phyloP scores from a whole-genome alignment of 768 basidiomycete genomes.

The Megacollybia marginata region DNA sequence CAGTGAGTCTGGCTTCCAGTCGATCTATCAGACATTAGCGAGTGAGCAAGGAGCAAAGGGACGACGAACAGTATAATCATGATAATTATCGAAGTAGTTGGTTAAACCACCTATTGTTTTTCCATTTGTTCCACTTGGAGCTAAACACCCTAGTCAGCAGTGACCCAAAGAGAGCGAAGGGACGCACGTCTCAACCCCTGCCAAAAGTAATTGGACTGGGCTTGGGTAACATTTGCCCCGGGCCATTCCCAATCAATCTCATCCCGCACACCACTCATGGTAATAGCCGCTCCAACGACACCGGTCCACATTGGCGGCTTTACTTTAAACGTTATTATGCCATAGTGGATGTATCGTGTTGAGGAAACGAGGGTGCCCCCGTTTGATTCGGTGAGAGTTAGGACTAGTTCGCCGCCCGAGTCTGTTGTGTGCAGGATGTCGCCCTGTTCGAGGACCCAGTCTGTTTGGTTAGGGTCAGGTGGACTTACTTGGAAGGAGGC shows the following conservation, averaged over 20 bases:
- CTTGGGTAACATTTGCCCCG: slow-evolving; percentile 51
- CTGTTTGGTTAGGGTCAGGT: too few relatives aligned
- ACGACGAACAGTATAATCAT: slow-evolving; percentile 62
- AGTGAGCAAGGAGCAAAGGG: neutral
- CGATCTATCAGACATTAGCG: slow-evolving; percentile 39
- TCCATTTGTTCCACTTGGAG: slow-evolving; percentile 36
- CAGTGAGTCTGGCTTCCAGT: slow-evolving; percentile 69
- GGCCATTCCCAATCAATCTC: slow-evolving; percentile 89
- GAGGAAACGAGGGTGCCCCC: slow-evolving; percentile 78
- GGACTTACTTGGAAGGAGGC: too few relatives aligned
- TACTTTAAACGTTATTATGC: slow-evolving; percentile 59
- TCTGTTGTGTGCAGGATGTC: slow-evolving; percentile 56
- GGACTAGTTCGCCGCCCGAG: slow-evolving; percentile 55
- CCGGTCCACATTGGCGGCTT: slow-evolving; percentile 77
- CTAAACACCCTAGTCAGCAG: neutral
- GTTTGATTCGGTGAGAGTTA: slow-evolving; percentile 61
- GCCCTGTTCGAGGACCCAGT: slow-evolving; percentile 68
- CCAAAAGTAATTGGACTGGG: slow-evolving; percentile 80
- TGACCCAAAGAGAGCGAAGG: neutral
- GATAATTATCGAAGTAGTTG: slow-evolving; percentile 66
- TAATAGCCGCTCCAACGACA: slow-evolving; percentile 76
- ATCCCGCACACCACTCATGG: slow-evolving; percentile 78
- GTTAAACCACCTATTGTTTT: slow-evolving; percentile 35
- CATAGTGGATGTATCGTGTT: slow-evolving; percentile 79
- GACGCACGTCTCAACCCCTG: slow-evolving; percentile 49